Percentiles rank a stretch among this genome's conserved stretches.
These are phyloP conservation scores for Takashimella tepidaria DNA, from an alignment of 1,284 basidiomycete species.

Conservation along the genomic window DNA sequence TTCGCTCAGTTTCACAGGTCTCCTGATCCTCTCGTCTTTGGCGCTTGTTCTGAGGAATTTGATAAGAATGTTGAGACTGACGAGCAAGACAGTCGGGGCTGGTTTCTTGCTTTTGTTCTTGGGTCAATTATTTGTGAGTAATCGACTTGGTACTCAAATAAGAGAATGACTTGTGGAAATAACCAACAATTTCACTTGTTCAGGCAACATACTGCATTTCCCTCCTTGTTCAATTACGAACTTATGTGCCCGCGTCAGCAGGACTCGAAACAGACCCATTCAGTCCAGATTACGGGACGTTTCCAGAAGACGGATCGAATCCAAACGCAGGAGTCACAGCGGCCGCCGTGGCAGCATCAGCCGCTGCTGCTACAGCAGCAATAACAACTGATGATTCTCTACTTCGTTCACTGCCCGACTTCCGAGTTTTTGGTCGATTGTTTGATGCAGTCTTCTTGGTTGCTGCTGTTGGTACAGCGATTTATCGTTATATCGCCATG, in stretches of 20 bases:
- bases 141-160: too few relatives aligned
- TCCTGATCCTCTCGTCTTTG: constrained; percentile 42
- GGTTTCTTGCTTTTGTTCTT: constrained; percentile 45
- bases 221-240: constrained; percentile 46
- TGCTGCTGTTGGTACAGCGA: constrained; percentile 31
- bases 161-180: too few relatives aligned
- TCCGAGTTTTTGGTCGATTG: constrained; percentile 45
- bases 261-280: constrained; percentile 14
- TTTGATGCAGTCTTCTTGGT: constrained; percentile 46
- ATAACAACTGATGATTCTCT: constrained; percentile 25
- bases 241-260: constrained; percentile 35
- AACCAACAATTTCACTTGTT: too few relatives aligned
- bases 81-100: constrained; percentile 45
- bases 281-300: background rate
- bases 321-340: background rate
- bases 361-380: background rate
- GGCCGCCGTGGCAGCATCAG: background rate
- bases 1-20: constrained; percentile 43
- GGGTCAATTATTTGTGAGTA: constrained; percentile 46
- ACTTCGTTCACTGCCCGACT: constrained; percentile 44
- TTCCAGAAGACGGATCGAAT: background rate
- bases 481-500: constrained; percentile 38
- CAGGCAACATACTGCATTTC: constrained; percentile 47
- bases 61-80: constrained; percentile 40
- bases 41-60: constrained; percentile 46